These are phyloP conservation scores for Chloranthus sessilifolius DNA, from an alignment of 164 flowering plant genomes.

Conservation along the genomic window DNA sequence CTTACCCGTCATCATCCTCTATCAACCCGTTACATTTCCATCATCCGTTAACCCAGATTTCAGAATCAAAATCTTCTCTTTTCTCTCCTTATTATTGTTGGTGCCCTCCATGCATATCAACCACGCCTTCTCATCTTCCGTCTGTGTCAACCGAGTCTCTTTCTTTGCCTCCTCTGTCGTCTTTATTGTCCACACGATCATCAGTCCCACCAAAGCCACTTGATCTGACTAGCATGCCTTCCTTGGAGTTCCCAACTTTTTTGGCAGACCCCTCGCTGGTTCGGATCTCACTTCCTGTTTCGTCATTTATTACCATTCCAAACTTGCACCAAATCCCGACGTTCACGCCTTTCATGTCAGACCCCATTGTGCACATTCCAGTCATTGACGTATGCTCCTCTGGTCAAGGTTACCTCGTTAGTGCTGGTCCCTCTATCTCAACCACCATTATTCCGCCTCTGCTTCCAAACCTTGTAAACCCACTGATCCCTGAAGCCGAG, in stretches of 20 bases:
- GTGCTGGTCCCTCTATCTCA: conserved; percentile 69
- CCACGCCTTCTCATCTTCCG: conserved; percentile 30
- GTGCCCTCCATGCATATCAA: conserved; percentile 67
- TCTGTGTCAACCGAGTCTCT: conserved; percentile 27
- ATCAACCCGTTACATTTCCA: conserved; percentile 9
- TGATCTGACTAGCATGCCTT: conserved; percentile 30
- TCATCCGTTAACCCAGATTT: conserved; percentile 17
- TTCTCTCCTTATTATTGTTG: conserved; percentile 80
- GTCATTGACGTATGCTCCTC: conserved; percentile 85
- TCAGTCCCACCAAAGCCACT: conserved; percentile 27
- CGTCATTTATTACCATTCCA: conserved; percentile 23
- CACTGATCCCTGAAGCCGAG: conserved; percentile 50
- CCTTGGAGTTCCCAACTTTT: conserved; percentile 58
- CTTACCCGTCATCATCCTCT: conserved; percentile 15
- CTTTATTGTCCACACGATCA: conserved; percentile 45
- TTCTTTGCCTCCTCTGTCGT: conserved; percentile 48
- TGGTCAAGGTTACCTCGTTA: conserved; percentile 88
- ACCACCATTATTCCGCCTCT: conserved; percentile 54
- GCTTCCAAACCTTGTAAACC: conserved; percentile 39
- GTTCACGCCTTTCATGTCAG: conserved; percentile 81
- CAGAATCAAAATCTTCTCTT: conserved; percentile 25
- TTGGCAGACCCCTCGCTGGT: conserved; percentile 67
- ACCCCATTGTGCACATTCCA: conserved; percentile 91
- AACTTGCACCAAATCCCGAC: conserved; percentile 71
- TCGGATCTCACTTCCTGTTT: conserved; percentile 35